Evolutionary conservation across 2,329 filamentous ascomycete genomes (phyloP).

Genomic region (Xylaria multiplex): DNA sequence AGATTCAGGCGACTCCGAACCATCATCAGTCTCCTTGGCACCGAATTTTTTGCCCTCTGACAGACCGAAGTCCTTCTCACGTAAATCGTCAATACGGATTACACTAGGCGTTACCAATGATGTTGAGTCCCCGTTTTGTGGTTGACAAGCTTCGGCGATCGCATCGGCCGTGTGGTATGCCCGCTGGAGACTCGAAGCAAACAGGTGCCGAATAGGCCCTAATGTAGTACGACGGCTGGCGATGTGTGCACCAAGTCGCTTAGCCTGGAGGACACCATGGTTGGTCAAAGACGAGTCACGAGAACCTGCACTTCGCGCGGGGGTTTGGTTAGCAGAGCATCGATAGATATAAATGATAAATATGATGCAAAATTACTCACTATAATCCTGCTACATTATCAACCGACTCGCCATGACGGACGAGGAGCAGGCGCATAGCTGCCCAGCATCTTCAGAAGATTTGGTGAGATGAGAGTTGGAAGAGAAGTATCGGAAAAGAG

Average conservation of each 20-base stretch:
- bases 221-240: constrained; percentile 45
- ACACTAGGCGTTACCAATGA: constrained; percentile 47
- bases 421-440: constrained; percentile 71
- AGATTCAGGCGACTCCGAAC: constrained; percentile 71
- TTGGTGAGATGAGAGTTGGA: neutral
- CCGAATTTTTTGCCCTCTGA: constrained; percentile 73
- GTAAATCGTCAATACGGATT: constrained; percentile 60
- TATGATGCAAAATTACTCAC: constrained; percentile 56
- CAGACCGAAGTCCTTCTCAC: constrained; percentile 79
- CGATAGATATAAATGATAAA: neutral
- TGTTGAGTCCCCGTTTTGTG: neutral
- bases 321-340: constrained; percentile 20
- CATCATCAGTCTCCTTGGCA: constrained; percentile 55
- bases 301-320: constrained; percentile 71
- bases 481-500: constrained; percentile 2
- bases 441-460: constrained; percentile 39
- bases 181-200: constrained; percentile 80
- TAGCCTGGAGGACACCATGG: constrained; percentile 84
- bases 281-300: constrained; percentile 83
- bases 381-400: constrained; percentile 85
- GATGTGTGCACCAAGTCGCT: constrained; percentile 73
- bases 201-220: constrained; percentile 68
- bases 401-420: constrained; percentile 90
- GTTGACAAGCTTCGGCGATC: constrained; percentile 65
- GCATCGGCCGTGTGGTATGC: constrained; percentile 77